Percentiles rank a stretch among this genome's conserved stretches.
Evolutionary conservation across 495 filamentous ascomycete genomes (phyloP).

Genomic region (Hypoxylon perforatum): DNA sequence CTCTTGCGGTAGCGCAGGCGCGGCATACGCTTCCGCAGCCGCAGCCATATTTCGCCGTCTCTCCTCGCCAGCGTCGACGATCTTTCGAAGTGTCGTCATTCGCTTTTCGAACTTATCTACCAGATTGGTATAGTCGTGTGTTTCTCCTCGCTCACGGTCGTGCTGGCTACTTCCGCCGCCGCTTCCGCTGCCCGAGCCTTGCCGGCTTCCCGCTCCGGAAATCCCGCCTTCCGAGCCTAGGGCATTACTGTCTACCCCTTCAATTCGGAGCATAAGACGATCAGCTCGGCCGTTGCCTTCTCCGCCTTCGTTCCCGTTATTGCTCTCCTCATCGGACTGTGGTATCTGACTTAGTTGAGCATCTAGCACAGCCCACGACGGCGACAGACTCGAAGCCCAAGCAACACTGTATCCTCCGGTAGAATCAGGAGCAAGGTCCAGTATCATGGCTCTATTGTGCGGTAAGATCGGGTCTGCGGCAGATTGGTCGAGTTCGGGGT

Average conservation of each 20-base stretch:
- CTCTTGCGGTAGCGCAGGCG: conserved; percentile 7
- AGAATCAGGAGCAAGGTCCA: conserved; percentile 64
- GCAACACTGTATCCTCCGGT: conserved; percentile 60
- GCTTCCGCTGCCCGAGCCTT: conserved; percentile 44
- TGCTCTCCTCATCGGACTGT: conserved; percentile 51
- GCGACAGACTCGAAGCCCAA: conserved; percentile 58
- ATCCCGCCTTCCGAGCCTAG: conserved; percentile 37
- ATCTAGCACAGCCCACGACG: conserved; percentile 59
- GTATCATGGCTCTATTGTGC: conserved; percentile 65
- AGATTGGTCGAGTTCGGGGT: conserved; percentile 37
- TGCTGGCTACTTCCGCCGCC: conserved; percentile 49
- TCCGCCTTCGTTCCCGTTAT: conserved; percentile 39
- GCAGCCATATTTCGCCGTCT: conserved; percentile 43
- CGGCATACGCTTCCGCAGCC: conserved; percentile 11
- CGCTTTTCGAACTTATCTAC: conserved; percentile 75
- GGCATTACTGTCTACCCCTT: conserved; percentile 62
- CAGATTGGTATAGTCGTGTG: conserved; percentile 63
- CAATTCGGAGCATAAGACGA: conserved; percentile 74
- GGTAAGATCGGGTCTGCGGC: conserved; percentile 33
- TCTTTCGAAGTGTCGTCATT: conserved; percentile 63
- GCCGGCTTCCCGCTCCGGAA: conserved; percentile 40
- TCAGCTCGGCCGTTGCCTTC: conserved; percentile 41
- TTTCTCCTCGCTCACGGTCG: conserved; percentile 45
- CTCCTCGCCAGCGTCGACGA: conserved; percentile 58
- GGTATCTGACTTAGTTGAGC: conserved; percentile 52